Conservation (phyloP, 306 rosid genomes). For the Trifolium pratense region DNA sequence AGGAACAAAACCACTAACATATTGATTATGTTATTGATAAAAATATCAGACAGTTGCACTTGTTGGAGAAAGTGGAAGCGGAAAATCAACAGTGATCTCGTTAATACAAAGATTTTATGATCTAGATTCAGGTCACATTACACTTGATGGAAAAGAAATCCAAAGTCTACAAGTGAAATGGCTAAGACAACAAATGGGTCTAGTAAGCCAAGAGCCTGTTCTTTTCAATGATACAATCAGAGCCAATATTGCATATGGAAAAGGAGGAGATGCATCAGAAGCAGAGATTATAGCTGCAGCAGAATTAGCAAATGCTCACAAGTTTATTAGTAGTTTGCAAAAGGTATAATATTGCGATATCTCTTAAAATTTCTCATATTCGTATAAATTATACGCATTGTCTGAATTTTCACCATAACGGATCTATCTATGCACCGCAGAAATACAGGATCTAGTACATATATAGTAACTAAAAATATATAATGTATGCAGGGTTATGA, state of each 20-base stretch:
- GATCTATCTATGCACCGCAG: background rate
- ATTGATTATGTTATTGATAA: constrained; percentile 4
- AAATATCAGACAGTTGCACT: constrained; percentile 61
- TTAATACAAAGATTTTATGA: constrained; percentile 68
- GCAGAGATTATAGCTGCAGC: constrained; percentile 70
- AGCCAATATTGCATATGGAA: constrained; percentile 70
- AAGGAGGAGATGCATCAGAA: constrained; percentile 63
- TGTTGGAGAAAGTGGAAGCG: constrained; percentile 82
- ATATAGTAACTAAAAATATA: background rate
- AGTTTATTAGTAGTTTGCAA: constrained; percentile 68
- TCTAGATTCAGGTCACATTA: too few relatives aligned
- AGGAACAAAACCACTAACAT: constrained; percentile 17
- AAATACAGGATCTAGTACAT: background rate
- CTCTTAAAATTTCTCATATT: background rate
- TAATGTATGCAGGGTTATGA: constrained; percentile 61
- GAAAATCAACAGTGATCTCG: constrained; percentile 67
- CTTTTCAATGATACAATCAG: constrained; percentile 66
- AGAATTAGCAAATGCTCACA: constrained; percentile 67
- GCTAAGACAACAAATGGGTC: too few relatives aligned
- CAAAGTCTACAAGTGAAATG: too few relatives aligned
- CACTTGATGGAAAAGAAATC: too few relatives aligned
- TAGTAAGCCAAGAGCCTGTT: constrained; percentile 73
- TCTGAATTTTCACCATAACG: background rate
- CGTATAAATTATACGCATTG: background rate
- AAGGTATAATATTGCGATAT: constrained; percentile 46